Percentiles rank a stretch among this genome's conserved stretches.
Evolutionary conservation across 371 early-diverging fungal species (phyloP).

Genomic region (Mycotypha africana): DNA sequence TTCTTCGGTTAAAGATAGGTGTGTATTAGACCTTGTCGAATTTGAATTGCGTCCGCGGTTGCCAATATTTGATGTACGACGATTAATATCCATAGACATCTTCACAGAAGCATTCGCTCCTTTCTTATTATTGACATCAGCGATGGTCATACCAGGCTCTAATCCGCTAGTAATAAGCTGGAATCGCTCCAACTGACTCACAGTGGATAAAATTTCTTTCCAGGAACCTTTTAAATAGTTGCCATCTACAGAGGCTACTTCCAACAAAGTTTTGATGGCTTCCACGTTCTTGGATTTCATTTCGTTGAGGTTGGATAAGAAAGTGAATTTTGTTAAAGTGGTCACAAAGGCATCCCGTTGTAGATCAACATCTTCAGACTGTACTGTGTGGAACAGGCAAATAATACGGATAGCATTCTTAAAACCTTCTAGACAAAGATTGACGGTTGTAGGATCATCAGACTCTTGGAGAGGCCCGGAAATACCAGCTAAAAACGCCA

Average conservation of each 20-base stretch:
- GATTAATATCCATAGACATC: slow-evolving; percentile 23
- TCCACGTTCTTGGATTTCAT: slow-evolving; percentile 86
- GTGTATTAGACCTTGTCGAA: slow-evolving; percentile 22
- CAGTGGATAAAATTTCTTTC: slow-evolving; percentile 85
- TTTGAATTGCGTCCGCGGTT: slow-evolving; percentile 12
- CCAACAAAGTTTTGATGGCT: slow-evolving; percentile 79
- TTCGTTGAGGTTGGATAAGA: slow-evolving; percentile 73
- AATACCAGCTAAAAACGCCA: slow-evolving; percentile 79
- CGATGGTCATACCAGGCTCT: slow-evolving; percentile 39
- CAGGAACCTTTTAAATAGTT: slow-evolving; percentile 81
- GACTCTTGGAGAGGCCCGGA: slow-evolving; percentile 84
- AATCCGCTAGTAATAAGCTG: slow-evolving; percentile 56
- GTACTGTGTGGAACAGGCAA: slow-evolving; percentile 67
- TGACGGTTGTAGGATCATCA: slow-evolving; percentile 66
- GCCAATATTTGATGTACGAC: slow-evolving; percentile 30
- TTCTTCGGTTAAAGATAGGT: slow-evolving; percentile 43
- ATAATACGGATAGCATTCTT: slow-evolving; percentile 75
- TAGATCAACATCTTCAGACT: slow-evolving; percentile 70
- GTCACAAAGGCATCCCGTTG: slow-evolving; percentile 89
- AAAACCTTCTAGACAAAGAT: slow-evolving; percentile 74
- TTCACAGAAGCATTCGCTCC: slow-evolving; percentile 1
- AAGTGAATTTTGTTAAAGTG: slow-evolving; percentile 83
- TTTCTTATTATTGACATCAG: slow-evolving; percentile 26
- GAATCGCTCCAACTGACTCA: slow-evolving; percentile 81
- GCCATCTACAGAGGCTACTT: slow-evolving; percentile 79